Evolutionary conservation across 2,329 filamentous ascomycete species (phyloP).

Genomic region (Elsinoe necatrix): DNA sequence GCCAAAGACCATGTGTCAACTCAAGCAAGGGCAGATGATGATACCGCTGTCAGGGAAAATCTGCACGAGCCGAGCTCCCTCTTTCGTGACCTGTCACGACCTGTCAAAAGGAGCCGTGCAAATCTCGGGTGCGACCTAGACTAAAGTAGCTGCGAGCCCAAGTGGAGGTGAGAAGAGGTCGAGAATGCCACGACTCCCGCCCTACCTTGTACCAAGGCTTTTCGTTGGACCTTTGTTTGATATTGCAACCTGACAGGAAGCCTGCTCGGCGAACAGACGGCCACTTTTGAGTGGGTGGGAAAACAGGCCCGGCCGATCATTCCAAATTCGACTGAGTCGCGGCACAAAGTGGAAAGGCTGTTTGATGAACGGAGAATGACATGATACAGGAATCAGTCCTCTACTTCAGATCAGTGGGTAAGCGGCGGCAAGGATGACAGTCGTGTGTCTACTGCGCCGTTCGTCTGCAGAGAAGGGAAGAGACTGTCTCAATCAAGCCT

Average conservation of each 20-base stretch:
- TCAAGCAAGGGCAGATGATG: slow-evolving; percentile 6
- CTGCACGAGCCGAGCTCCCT: slow-evolving; percentile 8
- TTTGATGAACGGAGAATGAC: slow-evolving; percentile 5
- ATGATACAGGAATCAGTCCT: slow-evolving; percentile 3
- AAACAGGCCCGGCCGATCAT: slow-evolving; percentile 13
- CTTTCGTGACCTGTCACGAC: slow-evolving; percentile 9
- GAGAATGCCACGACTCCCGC: neutral
- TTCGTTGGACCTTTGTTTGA: neutral
- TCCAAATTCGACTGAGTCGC: slow-evolving; percentile 3
- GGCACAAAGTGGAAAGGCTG: slow-evolving; percentile 6
- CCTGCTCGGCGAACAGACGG: slow-evolving; percentile 6
- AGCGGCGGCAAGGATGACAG: neutral
- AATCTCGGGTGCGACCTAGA: slow-evolving; percentile 9
- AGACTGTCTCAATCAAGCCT: neutral
- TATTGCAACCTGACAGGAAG: slow-evolving; percentile 11
- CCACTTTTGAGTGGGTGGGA: slow-evolving; percentile 9
- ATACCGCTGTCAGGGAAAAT: slow-evolving; percentile 7
- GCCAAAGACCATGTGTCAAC: slow-evolving; percentile 10
- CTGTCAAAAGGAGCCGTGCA: slow-evolving; percentile 11
- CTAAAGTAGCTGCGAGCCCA: slow-evolving; percentile 7
- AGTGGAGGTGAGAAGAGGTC: neutral
- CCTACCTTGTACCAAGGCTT: neutral
- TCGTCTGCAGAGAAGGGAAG: neutral
- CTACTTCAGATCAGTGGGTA: neutral
- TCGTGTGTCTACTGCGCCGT: neutral